Conservation (phyloP, 768 basidiomycete genomes). For the Thelephora aurantiotincta region DNA sequence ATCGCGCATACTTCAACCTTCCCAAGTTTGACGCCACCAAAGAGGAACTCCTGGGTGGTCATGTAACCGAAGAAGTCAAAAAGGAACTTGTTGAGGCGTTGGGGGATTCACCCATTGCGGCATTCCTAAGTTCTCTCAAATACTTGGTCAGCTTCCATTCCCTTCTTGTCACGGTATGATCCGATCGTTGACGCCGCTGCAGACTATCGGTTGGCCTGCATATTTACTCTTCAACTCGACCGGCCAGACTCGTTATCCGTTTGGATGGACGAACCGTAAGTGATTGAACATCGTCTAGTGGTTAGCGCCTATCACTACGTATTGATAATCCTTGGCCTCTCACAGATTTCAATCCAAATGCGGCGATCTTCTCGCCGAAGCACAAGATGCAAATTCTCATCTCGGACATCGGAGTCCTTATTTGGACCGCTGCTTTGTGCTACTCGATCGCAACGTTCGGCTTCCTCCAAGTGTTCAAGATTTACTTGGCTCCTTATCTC, state of each 20-base stretch:
- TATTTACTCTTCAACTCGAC: conserved; percentile 77
- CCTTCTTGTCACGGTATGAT: background rate
- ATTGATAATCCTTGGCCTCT: background rate
- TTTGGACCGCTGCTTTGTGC: conserved; percentile 51
- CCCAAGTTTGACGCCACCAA: conserved; percentile 52
- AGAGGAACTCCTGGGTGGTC: conserved; percentile 51
- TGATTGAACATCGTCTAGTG: conserved; percentile 5
- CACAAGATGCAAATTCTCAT: conserved; percentile 65
- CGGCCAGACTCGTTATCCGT: conserved; percentile 73
- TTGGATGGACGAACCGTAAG: conserved; percentile 59
- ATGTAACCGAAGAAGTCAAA: conserved; percentile 51
- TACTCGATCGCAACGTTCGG: conserved; percentile 45
- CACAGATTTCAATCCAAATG: conserved; percentile 61
- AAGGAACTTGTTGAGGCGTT: conserved; percentile 73
- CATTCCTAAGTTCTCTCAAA: conserved; percentile 32
- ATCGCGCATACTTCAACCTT: conserved; percentile 59
- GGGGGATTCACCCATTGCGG: conserved; percentile 79
- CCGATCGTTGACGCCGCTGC: conserved; percentile 26
- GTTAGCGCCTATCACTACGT: conserved; percentile 1
- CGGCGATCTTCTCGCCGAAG: conserved; percentile 71
- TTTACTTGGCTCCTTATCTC: conserved; percentile 84
- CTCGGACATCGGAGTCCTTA: conserved; percentile 72
- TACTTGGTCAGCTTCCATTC: conserved; percentile 38
- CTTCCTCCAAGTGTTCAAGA: conserved; percentile 55
- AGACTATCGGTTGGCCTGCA: conserved; percentile 77